Conservation (phyloP, 2,329 filamentous ascomycete species). For the Colletotrichum orchidophilum region DNA sequence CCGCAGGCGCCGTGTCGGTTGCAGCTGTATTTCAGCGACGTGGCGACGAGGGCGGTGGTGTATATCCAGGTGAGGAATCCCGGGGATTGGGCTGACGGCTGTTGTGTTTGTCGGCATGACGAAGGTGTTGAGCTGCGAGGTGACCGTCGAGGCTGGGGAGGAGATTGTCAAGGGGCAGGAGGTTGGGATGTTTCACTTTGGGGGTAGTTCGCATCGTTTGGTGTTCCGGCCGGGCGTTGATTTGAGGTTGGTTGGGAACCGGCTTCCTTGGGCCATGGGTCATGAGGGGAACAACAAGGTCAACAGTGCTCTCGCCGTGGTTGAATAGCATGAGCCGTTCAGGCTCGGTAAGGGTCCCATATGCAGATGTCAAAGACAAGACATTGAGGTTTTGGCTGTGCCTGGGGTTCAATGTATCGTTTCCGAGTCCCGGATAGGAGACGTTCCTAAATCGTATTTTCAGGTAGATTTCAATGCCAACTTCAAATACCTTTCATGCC, state of each 20-base stretch:
- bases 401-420: no score
- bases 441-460: no score
- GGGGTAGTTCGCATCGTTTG: slow-evolving; percentile 76
- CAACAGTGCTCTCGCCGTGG: slow-evolving; percentile 9
- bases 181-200: slow-evolving; percentile 83
- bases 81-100: slow-evolving; percentile 72
- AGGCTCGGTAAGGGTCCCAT: no score
- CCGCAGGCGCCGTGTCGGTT: slow-evolving; percentile 43
- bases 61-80: slow-evolving; percentile 76
- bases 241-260: slow-evolving; percentile 40
- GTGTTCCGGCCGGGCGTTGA: slow-evolving; percentile 69
- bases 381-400: no score
- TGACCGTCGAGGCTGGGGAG: slow-evolving; percentile 73
- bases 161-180: slow-evolving; percentile 75
- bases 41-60: slow-evolving; percentile 76
- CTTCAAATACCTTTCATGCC: no score
- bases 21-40: slow-evolving; percentile 72
- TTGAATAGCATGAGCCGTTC: background rate
- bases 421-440: no score
- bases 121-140: slow-evolving; percentile 78
- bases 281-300: background rate
- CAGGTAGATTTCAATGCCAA: no score
- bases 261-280: background rate
- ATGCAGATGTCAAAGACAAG: no score
- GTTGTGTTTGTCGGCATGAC: slow-evolving; percentile 81